A percentile compares a stretch with the other conserved stretches of the same genome.
phyloP scores from a whole-genome alignment of 106 monocot species.

The Platanthera zijinensis region DNA sequence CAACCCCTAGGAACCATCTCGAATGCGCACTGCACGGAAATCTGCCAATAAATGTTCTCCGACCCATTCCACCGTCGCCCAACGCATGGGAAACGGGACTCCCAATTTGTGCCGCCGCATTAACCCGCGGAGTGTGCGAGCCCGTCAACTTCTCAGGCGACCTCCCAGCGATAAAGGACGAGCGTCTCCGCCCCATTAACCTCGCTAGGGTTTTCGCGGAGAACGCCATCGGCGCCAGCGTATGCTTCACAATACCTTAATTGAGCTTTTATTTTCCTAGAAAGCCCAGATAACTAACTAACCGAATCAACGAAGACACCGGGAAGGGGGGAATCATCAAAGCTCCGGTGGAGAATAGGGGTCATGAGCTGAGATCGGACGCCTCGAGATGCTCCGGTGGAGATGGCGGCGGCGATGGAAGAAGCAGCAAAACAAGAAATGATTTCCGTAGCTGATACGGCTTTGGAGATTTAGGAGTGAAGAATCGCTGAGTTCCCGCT shows the following conservation, averaged over 20 bases:
- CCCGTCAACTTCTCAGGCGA: not conserved
- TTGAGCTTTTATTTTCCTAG: not conserved
- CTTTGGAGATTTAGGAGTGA: not conserved
- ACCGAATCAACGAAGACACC: not conserved
- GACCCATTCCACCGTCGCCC: not conserved
- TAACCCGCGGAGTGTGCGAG: constrained; percentile 10
- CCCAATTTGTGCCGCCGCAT: constrained; percentile 3
- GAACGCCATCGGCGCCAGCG: constrained; percentile 15
- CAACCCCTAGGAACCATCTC: constrained; percentile 72
- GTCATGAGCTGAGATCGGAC: too few relatives aligned
- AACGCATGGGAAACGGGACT: constrained; percentile 1
- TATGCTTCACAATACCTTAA: not conserved
- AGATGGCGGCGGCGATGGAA: too few relatives aligned
- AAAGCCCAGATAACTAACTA: not conserved
- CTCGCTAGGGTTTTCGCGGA: constrained; percentile 14
- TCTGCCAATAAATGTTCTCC: constrained; percentile 2
- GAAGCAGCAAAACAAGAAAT: not conserved
- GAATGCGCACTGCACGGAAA: constrained; percentile 19
- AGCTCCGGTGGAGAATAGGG: not conserved
- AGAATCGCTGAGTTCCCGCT: not conserved
- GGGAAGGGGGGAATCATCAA: not conserved
- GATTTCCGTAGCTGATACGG: not conserved
- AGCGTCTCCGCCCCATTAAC: constrained; percentile 7
- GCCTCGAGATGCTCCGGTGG: too few relatives aligned
- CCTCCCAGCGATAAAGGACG: constrained; percentile 5